A percentile compares a stretch with the other conserved stretches of the same genome.
These are phyloP conservation scores for Myxozyma neglecta DNA, from an alignment of 805 yeast genomes.

Conservation along the genomic window DNA sequence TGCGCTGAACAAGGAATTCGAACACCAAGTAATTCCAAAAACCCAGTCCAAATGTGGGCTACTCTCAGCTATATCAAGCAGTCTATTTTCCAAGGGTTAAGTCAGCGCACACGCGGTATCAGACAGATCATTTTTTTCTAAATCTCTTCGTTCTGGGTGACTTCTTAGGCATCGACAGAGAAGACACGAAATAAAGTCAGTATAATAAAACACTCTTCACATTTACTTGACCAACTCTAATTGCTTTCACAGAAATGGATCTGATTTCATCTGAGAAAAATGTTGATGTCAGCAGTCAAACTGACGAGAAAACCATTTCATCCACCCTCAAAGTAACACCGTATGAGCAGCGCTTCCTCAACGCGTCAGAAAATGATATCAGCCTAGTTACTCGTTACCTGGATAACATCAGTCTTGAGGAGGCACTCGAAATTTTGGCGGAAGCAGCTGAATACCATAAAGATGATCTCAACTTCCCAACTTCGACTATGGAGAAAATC, in stretches of 20 bases:
- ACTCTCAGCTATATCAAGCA: no score
- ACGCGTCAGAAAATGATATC: neutral
- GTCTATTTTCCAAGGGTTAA: no score
- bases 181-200: no score
- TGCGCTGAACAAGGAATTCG: neutral
- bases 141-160: no score
- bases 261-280: neutral
- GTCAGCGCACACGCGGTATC: no score
- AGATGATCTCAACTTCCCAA: constrained; percentile 50
- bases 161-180: no score
- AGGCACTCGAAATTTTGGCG: constrained; percentile 43
- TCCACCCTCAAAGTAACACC: neutral
- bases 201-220: no score
- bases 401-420: constrained; percentile 41
- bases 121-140: no score
- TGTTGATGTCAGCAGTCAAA: neutral
- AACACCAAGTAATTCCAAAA: no score
- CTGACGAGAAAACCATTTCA: neutral
- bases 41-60: no score
- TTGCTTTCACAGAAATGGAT: neutral
- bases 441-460: constrained; percentile 43
- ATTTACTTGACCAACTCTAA: no score
- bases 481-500: constrained; percentile 42
- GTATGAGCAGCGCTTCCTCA: neutral
- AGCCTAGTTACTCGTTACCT: constrained; percentile 43